Percentiles rank a stretch among this genome's conserved stretches.
These are phyloP conservation scores for Ascoidea asiatica DNA, from an alignment of 805 yeast species.

Conservation along the genomic window DNA sequence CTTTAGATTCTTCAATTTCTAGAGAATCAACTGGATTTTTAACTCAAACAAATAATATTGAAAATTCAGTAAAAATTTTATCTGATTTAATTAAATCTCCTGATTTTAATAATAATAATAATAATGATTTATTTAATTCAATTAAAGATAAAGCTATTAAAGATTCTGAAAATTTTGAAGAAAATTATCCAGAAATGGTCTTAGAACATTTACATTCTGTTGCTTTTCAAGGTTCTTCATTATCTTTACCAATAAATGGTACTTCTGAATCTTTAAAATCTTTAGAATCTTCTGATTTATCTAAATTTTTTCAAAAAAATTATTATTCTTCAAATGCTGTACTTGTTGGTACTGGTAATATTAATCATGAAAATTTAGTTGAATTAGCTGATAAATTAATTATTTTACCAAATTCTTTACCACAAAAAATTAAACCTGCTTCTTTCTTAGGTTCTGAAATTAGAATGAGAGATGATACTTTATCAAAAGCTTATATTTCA, in stretches of 20 bases:
- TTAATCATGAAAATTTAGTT: conserved; percentile 56
- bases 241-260: conserved; percentile 68
- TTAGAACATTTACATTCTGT: conserved; percentile 68
- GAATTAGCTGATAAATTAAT: conserved; percentile 45
- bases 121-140: conserved; percentile 31
- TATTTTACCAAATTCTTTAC: conserved; percentile 33
- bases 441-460: conserved; percentile 77
- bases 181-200: conserved; percentile 34
- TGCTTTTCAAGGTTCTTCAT: conserved; percentile 78
- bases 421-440: conserved; percentile 35
- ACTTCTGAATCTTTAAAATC: conserved; percentile 49
- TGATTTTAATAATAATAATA: conserved; percentile 24
- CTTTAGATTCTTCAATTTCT: conserved; percentile 36
- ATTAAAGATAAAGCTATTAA: conserved; percentile 32
- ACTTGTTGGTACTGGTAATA: conserved; percentile 56
- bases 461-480: conserved; percentile 78
- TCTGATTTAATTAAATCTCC: conserved; percentile 20
- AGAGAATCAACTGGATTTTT: conserved; percentile 57
- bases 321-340: conserved; percentile 53
- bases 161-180: conserved; percentile 42
- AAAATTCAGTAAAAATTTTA: conserved; percentile 31
- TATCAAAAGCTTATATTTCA: conserved; percentile 68
- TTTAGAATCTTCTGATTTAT: conserved; percentile 45
- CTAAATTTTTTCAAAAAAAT: conserved; percentile 39
- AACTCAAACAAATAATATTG: conserved; percentile 33